A percentile compares a stretch with the other conserved stretches of the same genome.
Conservation (phyloP, 73 alveolate species). For the Paramecium tetraurelia region DNA sequence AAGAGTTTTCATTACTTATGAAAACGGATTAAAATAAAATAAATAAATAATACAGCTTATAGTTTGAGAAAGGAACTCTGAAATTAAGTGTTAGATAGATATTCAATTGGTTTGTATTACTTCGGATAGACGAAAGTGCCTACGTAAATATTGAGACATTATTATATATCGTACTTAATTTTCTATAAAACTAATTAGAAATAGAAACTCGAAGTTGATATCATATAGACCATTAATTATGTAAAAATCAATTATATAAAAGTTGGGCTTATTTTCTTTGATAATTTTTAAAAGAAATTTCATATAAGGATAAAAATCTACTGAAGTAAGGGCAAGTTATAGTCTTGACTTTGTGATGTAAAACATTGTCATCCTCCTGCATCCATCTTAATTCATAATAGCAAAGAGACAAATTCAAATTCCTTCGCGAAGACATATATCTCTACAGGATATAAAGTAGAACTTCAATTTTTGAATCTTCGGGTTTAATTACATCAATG, state of each 20-base stretch:
- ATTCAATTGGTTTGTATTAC: neutral
- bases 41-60: neutral
- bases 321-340: neutral
- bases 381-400: conserved; percentile 33
- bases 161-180: neutral
- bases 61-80: neutral
- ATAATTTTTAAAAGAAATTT: neutral
- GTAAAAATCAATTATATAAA: neutral
- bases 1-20: neutral
- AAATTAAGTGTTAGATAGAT: neutral
- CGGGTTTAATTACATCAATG: neutral
- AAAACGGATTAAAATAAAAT: neutral
- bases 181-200: neutral
- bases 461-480: conserved; percentile 28
- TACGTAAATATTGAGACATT: neutral
- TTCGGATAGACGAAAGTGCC: neutral
- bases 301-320: conserved; percentile 8
- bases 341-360: neutral
- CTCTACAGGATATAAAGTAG: neutral
- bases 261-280: neutral
- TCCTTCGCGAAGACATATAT: neutral
- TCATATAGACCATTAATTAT: neutral
- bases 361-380: neutral
- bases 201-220: neutral
- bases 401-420: neutral